These are phyloP conservation scores for Sugiyamaella marilandica DNA, from an alignment of 805 yeast species.

Conservation along the genomic window DNA sequence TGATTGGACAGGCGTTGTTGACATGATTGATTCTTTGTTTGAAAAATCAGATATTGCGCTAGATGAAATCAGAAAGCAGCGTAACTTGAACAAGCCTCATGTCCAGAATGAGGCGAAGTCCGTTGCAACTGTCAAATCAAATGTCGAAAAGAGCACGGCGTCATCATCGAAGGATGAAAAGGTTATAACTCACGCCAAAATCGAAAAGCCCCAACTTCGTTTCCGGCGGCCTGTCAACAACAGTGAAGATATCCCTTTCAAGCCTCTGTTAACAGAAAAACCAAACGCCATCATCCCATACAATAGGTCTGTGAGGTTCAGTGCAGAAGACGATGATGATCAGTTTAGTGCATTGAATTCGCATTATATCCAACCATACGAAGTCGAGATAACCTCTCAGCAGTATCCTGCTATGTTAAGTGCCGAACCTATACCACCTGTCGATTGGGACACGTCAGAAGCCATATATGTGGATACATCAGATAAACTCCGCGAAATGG, in stretches of 20 bases:
- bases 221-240: slow-evolving; percentile 64
- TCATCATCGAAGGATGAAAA: slow-evolving; percentile 12
- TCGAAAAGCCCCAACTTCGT: slow-evolving; percentile 62
- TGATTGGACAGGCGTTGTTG: slow-evolving; percentile 60
- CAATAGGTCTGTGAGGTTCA: slow-evolving; percentile 45
- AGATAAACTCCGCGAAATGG: slow-evolving; percentile 49
- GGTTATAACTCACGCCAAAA: slow-evolving; percentile 24
- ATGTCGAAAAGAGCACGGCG: slow-evolving; percentile 13
- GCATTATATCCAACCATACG: slow-evolving; percentile 78
- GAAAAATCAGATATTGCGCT: slow-evolving; percentile 72
- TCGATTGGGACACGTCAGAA: slow-evolving; percentile 57
- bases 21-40: slow-evolving; percentile 60
- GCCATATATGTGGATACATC: slow-evolving; percentile 63
- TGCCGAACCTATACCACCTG: slow-evolving; percentile 46
- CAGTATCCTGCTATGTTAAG: slow-evolving; percentile 56
- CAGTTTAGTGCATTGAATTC: slow-evolving; percentile 37
- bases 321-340: slow-evolving; percentile 27
- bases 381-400: slow-evolving; percentile 61
- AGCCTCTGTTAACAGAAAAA: slow-evolving; percentile 64
- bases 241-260: slow-evolving; percentile 65
- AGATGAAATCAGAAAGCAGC: slow-evolving; percentile 37
- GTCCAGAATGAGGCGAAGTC: background rate
- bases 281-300: slow-evolving; percentile 63
- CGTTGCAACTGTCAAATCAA: background rate
- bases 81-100: background rate